Base-by-base conservation (phyloP, 768 basidiomycete species). In the Trametes punicea region DNA sequence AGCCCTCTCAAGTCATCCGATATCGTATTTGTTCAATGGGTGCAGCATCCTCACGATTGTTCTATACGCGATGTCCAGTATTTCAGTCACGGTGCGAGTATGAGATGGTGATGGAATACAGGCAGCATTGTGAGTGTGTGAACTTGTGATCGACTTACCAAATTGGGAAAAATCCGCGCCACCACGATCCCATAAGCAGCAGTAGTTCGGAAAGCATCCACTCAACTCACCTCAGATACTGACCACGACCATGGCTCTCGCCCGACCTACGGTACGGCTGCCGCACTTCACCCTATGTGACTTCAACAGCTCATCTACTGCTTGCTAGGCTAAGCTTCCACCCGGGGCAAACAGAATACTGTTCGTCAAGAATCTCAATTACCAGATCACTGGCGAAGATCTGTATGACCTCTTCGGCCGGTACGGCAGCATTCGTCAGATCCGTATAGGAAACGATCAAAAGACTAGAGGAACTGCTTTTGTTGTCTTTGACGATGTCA, bases 391-490 rank as follows among this genome's bases (percentile, higher is more conserved):
- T 29, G 94, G 94, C 50, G 90, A 93, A 59, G 94, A 98, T 71
- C 71, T 98, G 64, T 98, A 98, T 71, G 96, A 98, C 75, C 77
- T 98, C 60, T 98, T 99, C 65, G 96, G 94, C 52, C 90, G 93
- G 61, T 99, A 98, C 75, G 96, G 96, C 44, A 90, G 90, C 65
- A 90, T 99, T 64, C 86, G 96, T 46, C 96, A 99, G 73, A 87
- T 99, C 60, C 84, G 96, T 60, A 85, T 97, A 61, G 96, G 96
- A 45, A 95, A 85, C 61, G 90, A 93, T 67, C 77, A 84, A 55
- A 98, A 97, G 75, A 88, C 93, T 20, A 91, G 88, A 68, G 96
- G 96, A 26, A 98, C 96, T 8, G 96, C 96, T 0, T 99, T 96
- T 67, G 91, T 98, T 3, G 95, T 96, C 13, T 94, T 91, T 68